Evolutionary conservation across 2,329 filamentous ascomycete species (phyloP).

Genomic region (Sclerotinia borealis): DNA sequence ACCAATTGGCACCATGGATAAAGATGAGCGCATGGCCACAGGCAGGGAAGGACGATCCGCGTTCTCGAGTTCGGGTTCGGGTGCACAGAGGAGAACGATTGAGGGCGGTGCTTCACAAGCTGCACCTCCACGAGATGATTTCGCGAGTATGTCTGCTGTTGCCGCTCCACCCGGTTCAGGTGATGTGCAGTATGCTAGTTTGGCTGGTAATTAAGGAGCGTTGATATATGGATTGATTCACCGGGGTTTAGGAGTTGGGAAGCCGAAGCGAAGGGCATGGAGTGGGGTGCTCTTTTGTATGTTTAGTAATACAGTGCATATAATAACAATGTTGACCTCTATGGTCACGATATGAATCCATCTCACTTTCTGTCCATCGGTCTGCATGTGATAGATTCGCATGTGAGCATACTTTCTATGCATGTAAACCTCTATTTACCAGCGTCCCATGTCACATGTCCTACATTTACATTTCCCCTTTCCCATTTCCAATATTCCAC

Average conservation of each 20-base stretch:
- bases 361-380: not conserved
- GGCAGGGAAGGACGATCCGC: conserved; percentile 67
- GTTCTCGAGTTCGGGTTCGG: conserved; percentile 37
- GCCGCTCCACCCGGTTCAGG: conserved; percentile 74
- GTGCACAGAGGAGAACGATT: conserved; percentile 31
- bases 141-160: conserved; percentile 40
- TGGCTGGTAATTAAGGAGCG: conserved; percentile 65
- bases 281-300: not conserved
- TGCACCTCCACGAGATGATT: conserved; percentile 24
- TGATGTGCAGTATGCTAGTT: conserved; percentile 77
- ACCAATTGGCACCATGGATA: conserved; percentile 84
- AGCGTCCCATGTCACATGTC: not conserved
- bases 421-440: not conserved
- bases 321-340: not conserved
- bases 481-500: not conserved
- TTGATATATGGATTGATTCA: conserved; percentile 7
- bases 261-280: not conserved
- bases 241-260: conserved; percentile 29
- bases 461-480: not conserved
- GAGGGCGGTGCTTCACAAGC: conserved; percentile 24
- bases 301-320: conserved; percentile 8
- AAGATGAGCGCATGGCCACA: conserved; percentile 75
- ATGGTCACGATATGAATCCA: not conserved
- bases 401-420: not conserved
- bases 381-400: not conserved